Evolutionary conservation across 495 filamentous ascomycete species (phyloP), one percentile per base, ranked within the genome.

Genomic region (Diplogelasinospora grovesii): DNA sequence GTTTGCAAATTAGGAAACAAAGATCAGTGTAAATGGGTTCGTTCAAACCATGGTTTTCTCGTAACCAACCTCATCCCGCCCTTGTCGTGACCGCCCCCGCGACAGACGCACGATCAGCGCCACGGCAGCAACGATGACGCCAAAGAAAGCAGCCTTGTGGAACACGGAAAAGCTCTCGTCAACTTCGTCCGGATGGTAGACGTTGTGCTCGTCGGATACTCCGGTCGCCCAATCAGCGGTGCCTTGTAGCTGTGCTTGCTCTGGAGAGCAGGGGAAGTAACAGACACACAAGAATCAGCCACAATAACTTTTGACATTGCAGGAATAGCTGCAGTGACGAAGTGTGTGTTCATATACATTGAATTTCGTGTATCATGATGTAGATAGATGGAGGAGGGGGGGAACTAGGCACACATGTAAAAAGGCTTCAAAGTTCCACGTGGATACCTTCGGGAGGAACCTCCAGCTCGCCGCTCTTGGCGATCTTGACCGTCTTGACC

Each of bases 381-480:
- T 14, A 34, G 34, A 20, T 32, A 34, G 26, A 32, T 14, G 18
- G 18, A 32, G 21, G 35, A 31, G 33, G 26, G 25, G 26, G 27
- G 19, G 30, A 26, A 30, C 34, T 29, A 14, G 9, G 32, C 25
- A n/a, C n/a, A n/a, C n/a, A n/a, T n/a, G n/a, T n/a, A 41, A 42
- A 45, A 22, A 43, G 30, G 37, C 24, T 73, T 76, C 86, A 97
- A 65, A 96, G 86, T 67, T 97, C 92, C 67, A 82, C 81, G 66
- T 93, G 85, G 76, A 86, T 96, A 98, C 92, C 92, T 98, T 96
- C 89, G 63, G 80, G 66, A 54, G 87, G 83, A 50, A 89, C 73
- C 64, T 78, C 72, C 38, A 96, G 71, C 76, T 98, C 93, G 54
- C 92, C 92, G 64, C 86, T 90, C 80, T 96, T 93, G 36, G 64